Evolutionary conservation across 169 alveolate genomes (phyloP).

Genomic region (Amoebophrya sp.): DNA sequence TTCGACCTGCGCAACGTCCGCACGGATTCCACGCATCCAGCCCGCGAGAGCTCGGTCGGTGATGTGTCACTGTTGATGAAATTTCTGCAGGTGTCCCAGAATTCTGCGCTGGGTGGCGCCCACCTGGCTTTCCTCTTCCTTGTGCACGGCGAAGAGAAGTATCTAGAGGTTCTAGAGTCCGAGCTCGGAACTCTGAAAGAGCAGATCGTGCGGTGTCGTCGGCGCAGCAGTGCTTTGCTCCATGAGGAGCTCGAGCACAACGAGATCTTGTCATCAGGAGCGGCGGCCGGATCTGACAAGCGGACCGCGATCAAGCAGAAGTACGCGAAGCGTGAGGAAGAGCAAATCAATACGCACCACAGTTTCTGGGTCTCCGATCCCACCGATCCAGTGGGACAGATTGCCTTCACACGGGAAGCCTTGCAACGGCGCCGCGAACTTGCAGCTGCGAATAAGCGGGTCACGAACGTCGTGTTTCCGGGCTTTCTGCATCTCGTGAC

Average conservation of each 20-base stretch:
- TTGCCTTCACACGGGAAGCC: not conserved
- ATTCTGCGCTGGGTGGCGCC: not conserved
- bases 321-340: not conserved
- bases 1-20: not conserved
- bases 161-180: not conserved
- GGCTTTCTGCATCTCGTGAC: not conserved
- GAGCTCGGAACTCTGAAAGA: not conserved
- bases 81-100: not conserved
- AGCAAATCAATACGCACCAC: not conserved
- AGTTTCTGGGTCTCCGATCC: not conserved
- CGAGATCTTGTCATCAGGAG: not conserved
- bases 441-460: not conserved
- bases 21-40: too few relatives aligned
- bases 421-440: not conserved
- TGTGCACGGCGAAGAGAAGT: not conserved
- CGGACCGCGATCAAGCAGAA: not conserved
- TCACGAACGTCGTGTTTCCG: not conserved
- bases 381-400: not conserved
- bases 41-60: not conserved
- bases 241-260: not conserved
- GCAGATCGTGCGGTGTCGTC: not conserved
- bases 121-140: not conserved
- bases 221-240: not conserved
- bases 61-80: not conserved
- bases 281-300: not conserved